Conservation (phyloP, 108 stramenopile genomes). For the Licmophora abbreviata region DNA sequence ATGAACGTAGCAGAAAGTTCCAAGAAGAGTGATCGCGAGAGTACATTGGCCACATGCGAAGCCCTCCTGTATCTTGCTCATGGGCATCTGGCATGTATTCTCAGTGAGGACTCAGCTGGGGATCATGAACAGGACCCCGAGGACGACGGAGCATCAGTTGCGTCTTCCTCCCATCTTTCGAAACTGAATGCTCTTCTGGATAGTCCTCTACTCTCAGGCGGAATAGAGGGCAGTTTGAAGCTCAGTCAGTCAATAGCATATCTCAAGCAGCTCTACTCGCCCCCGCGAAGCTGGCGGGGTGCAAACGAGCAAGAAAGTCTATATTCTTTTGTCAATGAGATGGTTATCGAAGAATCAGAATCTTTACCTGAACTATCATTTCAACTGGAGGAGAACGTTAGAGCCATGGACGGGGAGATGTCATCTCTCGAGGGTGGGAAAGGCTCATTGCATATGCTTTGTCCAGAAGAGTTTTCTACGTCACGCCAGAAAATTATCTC, state of each 20-base stretch:
- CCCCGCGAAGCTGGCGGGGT: too few relatives aligned
- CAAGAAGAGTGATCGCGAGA: neutral
- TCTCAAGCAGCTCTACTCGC: neutral
- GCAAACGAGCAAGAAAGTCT: too few relatives aligned
- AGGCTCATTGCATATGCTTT: conserved; percentile 54
- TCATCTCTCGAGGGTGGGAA: conserved; percentile 10
- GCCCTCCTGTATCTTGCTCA: conserved; percentile 51
- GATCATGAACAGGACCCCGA: conserved; percentile 5
- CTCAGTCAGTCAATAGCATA: neutral
- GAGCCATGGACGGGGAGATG: conserved; percentile 3
- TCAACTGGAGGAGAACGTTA: neutral
- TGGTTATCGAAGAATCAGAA: too few relatives aligned
- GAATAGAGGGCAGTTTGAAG: neutral
- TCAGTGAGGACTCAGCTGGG: conserved; percentile 25
- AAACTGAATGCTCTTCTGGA: conserved; percentile 1
- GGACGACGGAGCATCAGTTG: conserved; percentile 4
- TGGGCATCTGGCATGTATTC: conserved; percentile 47
- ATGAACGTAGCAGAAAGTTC: neutral
- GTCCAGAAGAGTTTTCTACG: conserved; percentile 28
- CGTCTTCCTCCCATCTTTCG: conserved; percentile 1
- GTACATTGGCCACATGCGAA: neutral
- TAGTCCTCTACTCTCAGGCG: neutral
- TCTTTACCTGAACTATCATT: too few relatives aligned
- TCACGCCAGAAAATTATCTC: conserved; percentile 32
- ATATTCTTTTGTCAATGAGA: too few relatives aligned